These are phyloP conservation scores for Daedaleopsis nitida DNA, from an alignment of 768 basidiomycete genomes.

Conservation along the genomic window DNA sequence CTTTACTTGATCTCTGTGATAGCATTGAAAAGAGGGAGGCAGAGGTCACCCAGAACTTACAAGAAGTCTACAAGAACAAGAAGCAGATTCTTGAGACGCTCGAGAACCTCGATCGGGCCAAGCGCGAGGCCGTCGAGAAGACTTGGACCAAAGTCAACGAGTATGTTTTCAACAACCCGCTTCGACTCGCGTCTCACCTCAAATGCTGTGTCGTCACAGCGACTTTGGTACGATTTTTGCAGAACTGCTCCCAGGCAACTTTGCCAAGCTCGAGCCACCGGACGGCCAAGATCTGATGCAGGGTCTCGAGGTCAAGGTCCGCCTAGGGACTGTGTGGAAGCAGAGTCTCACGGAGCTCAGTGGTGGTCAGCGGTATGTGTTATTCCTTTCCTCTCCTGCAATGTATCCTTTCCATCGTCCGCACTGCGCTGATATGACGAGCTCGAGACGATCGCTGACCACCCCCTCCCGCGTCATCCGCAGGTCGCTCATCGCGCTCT, in stretches of 20 bases:
- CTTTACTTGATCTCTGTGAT: background rate
- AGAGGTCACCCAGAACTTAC: constrained; percentile 84
- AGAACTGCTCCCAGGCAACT: constrained; percentile 94
- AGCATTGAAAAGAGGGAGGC: constrained; percentile 95
- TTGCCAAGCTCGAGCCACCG: constrained; percentile 93
- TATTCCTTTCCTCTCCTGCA: background rate
- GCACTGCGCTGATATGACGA: too few relatives aligned
- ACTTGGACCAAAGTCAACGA: constrained; percentile 96
- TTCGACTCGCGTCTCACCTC: background rate
- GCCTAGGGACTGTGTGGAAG: constrained; percentile 95
- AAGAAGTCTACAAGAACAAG: constrained; percentile 88
- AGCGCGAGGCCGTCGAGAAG: constrained; percentile 88
- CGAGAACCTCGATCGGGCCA: constrained; percentile 88
- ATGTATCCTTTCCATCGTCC: too few relatives aligned
- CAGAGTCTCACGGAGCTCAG: constrained; percentile 95
- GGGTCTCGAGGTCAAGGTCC: constrained; percentile 97
- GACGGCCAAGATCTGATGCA: constrained; percentile 93
- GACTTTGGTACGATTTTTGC: constrained; percentile 97
- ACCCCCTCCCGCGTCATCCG: too few relatives aligned
- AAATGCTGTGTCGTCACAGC: constrained; percentile 40
- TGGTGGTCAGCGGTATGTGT: constrained; percentile 90
- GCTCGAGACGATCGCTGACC: too few relatives aligned
- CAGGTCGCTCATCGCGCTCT: constrained; percentile 96
- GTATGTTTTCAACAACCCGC: constrained; percentile 46
- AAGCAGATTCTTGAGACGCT: constrained; percentile 95